Base-by-base conservation (phyloP, 768 basidiomycete species). In the Pleurotus tuoliensis region DNA sequence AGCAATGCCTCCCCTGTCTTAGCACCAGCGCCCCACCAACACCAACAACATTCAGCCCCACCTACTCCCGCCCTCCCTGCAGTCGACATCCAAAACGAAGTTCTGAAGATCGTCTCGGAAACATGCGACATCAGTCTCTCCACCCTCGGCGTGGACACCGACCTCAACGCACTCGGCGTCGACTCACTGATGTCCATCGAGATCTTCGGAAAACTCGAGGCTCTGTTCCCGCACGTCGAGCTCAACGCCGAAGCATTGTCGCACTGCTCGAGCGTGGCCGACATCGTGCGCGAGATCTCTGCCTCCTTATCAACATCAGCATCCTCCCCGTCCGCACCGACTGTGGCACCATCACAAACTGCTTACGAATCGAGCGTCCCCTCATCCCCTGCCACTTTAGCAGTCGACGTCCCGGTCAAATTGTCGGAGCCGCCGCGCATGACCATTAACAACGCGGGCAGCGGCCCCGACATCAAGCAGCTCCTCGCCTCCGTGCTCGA, bases 111-210 rank as follows among this genome's bases (percentile, higher is more conserved):
- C 38, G 66, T 83, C 13, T 70, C 76, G 4, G 73, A 74, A 27
- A 67, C 73, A 6, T 80, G 80, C 58, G 73, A 66, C 43, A 63
- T 81, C 40, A 70, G 71, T n/a, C 53, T 67, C 0, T 63, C 72
- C 9, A 53, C 63, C 1, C 55, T 75, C 20, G 70, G 73, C 41
- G 40, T 75, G 38, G 67, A 76, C 25, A 65, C 66, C 0, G 77
- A 83, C 47, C 67, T 90, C 15, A 73, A 72, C 9, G 67, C 74
- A 3, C 75, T 88, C 7, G 86, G 87, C 1, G 71, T 88, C 48
- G 84, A 88, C 61, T 88, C 86, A 1, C 67, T 88, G 58, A 82
- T 80, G 67, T 78, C 81, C 18, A 83, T 87, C 55, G 86, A 89
- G 64, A 68, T 84, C 6, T 66, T 69, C 15, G 65, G 67, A 5